Base-by-base conservation (phyloP, 2,329 filamentous ascomycete genomes). In the Fusarium vanettenii region DNA sequence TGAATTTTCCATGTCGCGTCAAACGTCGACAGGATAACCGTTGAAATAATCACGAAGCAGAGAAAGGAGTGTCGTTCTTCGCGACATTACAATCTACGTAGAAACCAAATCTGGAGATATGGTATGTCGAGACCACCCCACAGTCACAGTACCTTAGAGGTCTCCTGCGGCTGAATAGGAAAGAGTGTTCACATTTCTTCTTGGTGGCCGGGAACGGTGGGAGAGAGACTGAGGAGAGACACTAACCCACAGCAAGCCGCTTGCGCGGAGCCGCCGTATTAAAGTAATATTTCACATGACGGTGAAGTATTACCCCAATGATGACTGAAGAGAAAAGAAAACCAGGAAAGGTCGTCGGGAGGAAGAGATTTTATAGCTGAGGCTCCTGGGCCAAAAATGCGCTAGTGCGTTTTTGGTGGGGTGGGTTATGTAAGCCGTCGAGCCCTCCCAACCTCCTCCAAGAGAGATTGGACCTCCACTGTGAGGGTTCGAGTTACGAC, bases 191-290 rank as follows among this genome's bases (percentile, higher is more conserved):
- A 84, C 85, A 52, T 79, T 85, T 83, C 71, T 77, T 88, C 69
- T 85, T 76, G 86, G 86, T 82, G 87, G 87, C 87, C 86, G 87
- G 87, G 87, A 88, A 88, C 87, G 87, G 86, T 87, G 85, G 86
- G 83, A 87, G 83, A 87, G 84, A 84, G 85, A 88, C 84, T 79
- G 84, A 80, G 81, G 80, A 59, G 78, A 72, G 78, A 77, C 81
- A 80, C 83, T 85, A 86, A 84, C 86, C 85, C 86, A 87, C 86
- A 88, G 87, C 86, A 87, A 87, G 86, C 86, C 86, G 85, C 86
- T 79, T 81, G 81, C 80, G 87, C 85, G 87, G 86, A 88, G 87
- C 86, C 87, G 81, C 85, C 86, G 80, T 82, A 76, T 80, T 82
- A 83, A 84, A 85, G 79, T 81, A 83, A 83, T 84, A 85, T 86